Conservation (phyloP, 129 eudicot species). For the Gnaphalium uliginosum region DNA sequence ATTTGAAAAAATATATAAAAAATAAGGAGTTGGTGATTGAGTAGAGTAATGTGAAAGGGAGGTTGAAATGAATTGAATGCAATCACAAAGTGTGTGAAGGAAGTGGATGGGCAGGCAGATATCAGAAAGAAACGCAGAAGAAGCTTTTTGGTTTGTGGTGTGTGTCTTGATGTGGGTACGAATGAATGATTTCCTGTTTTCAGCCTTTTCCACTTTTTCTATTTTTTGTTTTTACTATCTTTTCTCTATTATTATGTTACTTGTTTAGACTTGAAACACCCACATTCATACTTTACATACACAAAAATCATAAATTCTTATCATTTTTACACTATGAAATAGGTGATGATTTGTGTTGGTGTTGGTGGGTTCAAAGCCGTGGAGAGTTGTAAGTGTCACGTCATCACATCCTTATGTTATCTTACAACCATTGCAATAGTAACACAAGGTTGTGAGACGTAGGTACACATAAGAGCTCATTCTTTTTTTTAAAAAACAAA, state of each 20-base stretch:
- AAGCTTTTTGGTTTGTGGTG: slow-evolving; percentile 26
- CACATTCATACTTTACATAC: background rate
- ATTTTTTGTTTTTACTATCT: background rate
- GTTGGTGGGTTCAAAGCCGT: background rate
- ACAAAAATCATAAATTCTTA: too few species aligned
- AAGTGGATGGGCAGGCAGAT: slow-evolving; percentile 22
- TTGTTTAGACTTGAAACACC: background rate
- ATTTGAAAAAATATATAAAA: background rate
- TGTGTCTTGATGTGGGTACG: slow-evolving; percentile 27
- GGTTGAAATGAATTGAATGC: slow-evolving; percentile 27
- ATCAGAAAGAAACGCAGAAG: slow-evolving; percentile 8
- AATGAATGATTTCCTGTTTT: slow-evolving; percentile 28
- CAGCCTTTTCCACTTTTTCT: slow-evolving; percentile 31
- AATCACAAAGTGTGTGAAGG: slow-evolving; percentile 32
- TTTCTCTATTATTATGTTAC: background rate
- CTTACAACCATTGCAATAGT: too few species aligned
- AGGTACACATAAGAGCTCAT: too few species aligned
- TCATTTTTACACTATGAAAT: too few species aligned
- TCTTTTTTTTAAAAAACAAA: too few species aligned
- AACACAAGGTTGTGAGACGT: too few species aligned
- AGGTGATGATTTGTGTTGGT: too few species aligned
- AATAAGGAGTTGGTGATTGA: slow-evolving; percentile 13
- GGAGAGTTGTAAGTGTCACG: too few species aligned
- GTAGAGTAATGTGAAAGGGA: background rate
- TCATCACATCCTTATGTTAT: too few species aligned